Conservation (phyloP, 371 early-diverging fungal genomes). For the Gilbertella persicaria region DNA sequence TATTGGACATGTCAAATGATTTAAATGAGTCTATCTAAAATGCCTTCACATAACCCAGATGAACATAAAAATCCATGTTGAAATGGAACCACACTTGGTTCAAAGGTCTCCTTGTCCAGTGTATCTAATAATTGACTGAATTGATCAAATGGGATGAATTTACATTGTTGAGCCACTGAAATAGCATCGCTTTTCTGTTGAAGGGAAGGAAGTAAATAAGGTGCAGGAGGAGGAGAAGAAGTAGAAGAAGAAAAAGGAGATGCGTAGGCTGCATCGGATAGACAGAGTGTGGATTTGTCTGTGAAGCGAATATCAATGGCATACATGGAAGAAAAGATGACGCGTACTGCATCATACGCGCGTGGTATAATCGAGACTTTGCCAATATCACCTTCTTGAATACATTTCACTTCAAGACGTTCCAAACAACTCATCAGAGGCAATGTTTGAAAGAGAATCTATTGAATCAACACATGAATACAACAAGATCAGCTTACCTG, state of each 20-base stretch:
- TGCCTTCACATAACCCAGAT: slow-evolving; percentile 34
- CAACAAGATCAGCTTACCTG: slow-evolving; percentile 47
- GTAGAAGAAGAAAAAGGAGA: slow-evolving; percentile 23
- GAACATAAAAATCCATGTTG: slow-evolving; percentile 53
- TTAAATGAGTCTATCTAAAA: slow-evolving; percentile 18
- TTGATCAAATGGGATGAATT: slow-evolving; percentile 34
- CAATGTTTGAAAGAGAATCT: slow-evolving; percentile 51
- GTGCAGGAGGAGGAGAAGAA: slow-evolving; percentile 22
- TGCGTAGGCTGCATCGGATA: slow-evolving; percentile 46
- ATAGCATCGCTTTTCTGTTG: slow-evolving; percentile 18
- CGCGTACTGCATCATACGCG: slow-evolving; percentile 52
- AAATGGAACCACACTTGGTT: slow-evolving; percentile 46
- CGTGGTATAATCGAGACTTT: slow-evolving; percentile 57
- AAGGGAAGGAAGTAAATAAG: slow-evolving; percentile 15
- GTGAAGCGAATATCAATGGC: slow-evolving; percentile 47
- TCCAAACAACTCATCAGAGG: slow-evolving; percentile 48
- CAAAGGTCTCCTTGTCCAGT: slow-evolving; percentile 44
- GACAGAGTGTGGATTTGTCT: slow-evolving; percentile 32
- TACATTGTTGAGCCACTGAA: slow-evolving; percentile 38
- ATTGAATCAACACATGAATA: too few relatives aligned
- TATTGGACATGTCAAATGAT: slow-evolving; percentile 31
- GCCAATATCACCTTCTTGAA: slow-evolving; percentile 36
- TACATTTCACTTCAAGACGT: slow-evolving; percentile 32
- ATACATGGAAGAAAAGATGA: slow-evolving; percentile 54
- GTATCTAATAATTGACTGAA: slow-evolving; percentile 31